Evolutionary conservation across 1,139 yeast genomes (phyloP), one percentile per base, ranked within the genome.

Genomic region (Hyphopichia fennica): DNA sequence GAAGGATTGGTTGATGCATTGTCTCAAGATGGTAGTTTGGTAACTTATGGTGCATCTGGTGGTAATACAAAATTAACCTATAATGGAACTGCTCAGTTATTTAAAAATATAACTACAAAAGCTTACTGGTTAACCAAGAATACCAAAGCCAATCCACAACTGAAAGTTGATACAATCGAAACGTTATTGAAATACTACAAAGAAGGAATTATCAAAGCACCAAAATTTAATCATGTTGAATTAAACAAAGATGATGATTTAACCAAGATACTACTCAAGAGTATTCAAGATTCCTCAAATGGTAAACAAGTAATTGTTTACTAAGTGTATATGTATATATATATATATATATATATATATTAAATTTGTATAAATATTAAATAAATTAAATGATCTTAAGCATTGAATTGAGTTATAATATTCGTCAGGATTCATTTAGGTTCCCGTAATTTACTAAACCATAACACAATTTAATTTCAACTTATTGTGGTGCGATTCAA

Each of bases 101-200:
- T 89, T 71, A 90, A 88, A 62, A 84, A 89, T 56, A 62, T 91
- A 44, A 81, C 84, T 18, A 81, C 89, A 33, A 79, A 77, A 37
- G 96, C 97, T 0, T 90, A 83, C 67, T 91, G 98, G 97, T 79
- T 90, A 41, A 85, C 96, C 9, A 82, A 76, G 33, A 84, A 86
- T 69, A 76, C 83, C 46, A 77, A 78, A 52, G 63, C 69, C 41
- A 68, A 86, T 53, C 89, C 91, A 3, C 43, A 74, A 23, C 72
- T 75, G 43, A 87, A 88, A 62, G 64, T 69, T 41, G 66, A 72
- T 11, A 79, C 87, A 18, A 72, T 88, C 38, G 57, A 69, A 20
- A 79, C 75, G 41, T 71, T 90, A 39, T 72, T 86, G 27, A 69
- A 75, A 41, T 68, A 86, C 60, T 85, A 84, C 62, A 74, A 78